Base-by-base conservation (phyloP, 2,329 filamentous ascomycete genomes). In the Beauveria asiatica region DNA sequence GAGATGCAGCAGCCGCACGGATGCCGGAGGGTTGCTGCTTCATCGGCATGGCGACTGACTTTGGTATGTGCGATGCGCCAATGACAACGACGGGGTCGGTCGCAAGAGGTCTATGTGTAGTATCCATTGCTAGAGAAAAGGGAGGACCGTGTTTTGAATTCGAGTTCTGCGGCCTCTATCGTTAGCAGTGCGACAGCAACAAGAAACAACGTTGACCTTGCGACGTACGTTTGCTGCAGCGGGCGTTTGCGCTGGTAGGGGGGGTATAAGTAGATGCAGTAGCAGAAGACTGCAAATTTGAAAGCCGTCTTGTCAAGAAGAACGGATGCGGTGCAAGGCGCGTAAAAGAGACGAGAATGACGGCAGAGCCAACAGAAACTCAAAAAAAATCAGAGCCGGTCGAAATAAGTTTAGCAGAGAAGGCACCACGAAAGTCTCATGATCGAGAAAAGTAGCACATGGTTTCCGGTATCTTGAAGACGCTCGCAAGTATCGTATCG, bases 51-150 rank as follows among this genome's bases (percentile, higher is more conserved):
- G 27, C 46, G 13, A 39, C 58, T 23, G 58, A 19, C 3, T 55
- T 46, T 21, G 52, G 52, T 33, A 46, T 10, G 16, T 51, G 33
- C 17, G 52, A 61, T 50, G 59, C 53, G 37, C 52, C 59, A 17
- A 57, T 52, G 27, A 51, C 59, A 44, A 57, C 52, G 52, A 61
- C 59, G 27, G 59, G 27, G 27, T 57, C 53, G 66, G 64, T 59
- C 63, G 57, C 57, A 41, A 53, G 57, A 39, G 49, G 21, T 27
- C 42, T 21, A n/a, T 59, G 41, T 3, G 41, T 30, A 45, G 57
- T 59, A 61, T 62, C 51, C 61, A 63, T 60, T 60, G 62, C 64
- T 52, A 61, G 60, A 58, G 57, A 51, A 62, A 49, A 65, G 59
- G 21, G 61, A 51, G 60, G 50, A 53, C 5, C 59, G 63, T 48